phyloP scores from a whole-genome alignment of 768 basidiomycete genomes.

The Lentinus tigrinus region DNA sequence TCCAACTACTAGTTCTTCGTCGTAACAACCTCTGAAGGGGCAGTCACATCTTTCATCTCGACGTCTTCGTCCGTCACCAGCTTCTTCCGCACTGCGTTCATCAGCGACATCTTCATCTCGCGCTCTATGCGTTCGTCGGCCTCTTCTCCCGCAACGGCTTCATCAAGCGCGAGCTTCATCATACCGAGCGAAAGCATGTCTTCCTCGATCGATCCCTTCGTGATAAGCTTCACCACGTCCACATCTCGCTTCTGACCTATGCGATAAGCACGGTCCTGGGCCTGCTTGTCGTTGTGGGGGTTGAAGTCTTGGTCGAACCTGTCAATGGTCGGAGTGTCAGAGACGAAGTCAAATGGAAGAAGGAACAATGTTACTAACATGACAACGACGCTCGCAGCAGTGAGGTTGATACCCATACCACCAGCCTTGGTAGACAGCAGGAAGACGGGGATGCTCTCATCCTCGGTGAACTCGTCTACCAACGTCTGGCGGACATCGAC shows the following conservation, averaged over 20 bases:
- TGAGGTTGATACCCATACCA: conserved; percentile 95
- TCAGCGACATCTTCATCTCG: conserved; percentile 83
- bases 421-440: conserved; percentile 91
- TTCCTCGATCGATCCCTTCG: conserved; percentile 91
- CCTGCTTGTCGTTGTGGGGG: conserved; percentile 95
- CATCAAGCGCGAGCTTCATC: conserved; percentile 89
- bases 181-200: conserved; percentile 89
- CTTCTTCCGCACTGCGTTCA: conserved; percentile 82
- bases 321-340: conserved; percentile 8
- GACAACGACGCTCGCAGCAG: conserved; percentile 93
- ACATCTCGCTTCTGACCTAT: conserved; percentile 95
- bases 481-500: conserved; percentile 91
- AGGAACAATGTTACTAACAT: conserved; percentile 48
- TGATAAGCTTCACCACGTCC: conserved; percentile 91
- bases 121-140: conserved; percentile 60
- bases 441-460: conserved; percentile 84
- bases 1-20: background rate
- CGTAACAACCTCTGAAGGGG: background rate
- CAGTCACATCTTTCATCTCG: conserved; percentile 1
- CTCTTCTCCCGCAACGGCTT: conserved; percentile 85
- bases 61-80: conserved; percentile 42
- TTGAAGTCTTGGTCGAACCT: conserved; percentile 99
- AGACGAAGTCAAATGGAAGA: background rate
- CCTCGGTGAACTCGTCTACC: conserved; percentile 93
- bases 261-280: conserved; percentile 95